Evolutionary conservation across 2,329 filamentous ascomycete species (phyloP).

Genomic region (Sporothrix variecibatus): DNA sequence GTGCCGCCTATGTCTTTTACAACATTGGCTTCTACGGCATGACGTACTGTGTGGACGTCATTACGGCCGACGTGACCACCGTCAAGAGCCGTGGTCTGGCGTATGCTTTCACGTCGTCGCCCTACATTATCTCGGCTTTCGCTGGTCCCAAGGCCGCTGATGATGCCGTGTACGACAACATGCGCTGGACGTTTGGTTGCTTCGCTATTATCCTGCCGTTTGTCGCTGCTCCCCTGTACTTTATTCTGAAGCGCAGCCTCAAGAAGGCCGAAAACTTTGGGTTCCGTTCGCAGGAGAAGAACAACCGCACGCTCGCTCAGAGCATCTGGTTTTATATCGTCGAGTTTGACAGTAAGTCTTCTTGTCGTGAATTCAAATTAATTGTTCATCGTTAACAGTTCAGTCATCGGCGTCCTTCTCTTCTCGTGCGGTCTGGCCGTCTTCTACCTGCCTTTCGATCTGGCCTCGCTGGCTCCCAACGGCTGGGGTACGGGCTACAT

Average conservation of each 20-base stretch:
- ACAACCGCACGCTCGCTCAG: constrained; percentile 50
- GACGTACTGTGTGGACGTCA: constrained; percentile 56
- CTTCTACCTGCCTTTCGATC: constrained; percentile 65
- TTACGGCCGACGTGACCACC: constrained; percentile 65
- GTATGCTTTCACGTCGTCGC: constrained; percentile 63
- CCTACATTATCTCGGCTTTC: constrained; percentile 63
- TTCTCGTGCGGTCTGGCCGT: constrained; percentile 58
- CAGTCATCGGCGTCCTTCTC: constrained; percentile 54
- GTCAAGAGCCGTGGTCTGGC: constrained; percentile 64
- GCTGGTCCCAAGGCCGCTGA: constrained; percentile 59
- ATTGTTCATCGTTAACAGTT: neutral
- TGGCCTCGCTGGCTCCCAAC: constrained; percentile 51
- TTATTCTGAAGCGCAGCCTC: constrained; percentile 57
- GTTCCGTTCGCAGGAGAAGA: constrained; percentile 45
- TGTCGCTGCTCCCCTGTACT: constrained; percentile 59
- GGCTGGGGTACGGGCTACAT: constrained; percentile 57
- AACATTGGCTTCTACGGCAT: constrained; percentile 50
- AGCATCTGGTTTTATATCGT: constrained; percentile 39
- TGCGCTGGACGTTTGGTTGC: constrained; percentile 66
- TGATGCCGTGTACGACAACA: constrained; percentile 47
- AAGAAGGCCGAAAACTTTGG: constrained; percentile 58
- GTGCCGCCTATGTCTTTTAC: constrained; percentile 58
- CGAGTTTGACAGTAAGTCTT: constrained; percentile 14
- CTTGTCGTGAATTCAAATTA: neutral
- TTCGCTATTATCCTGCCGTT: constrained; percentile 61